Base-by-base conservation (phyloP, 352 stramenopile species). In the Elongisporangium anandrum region DNA sequence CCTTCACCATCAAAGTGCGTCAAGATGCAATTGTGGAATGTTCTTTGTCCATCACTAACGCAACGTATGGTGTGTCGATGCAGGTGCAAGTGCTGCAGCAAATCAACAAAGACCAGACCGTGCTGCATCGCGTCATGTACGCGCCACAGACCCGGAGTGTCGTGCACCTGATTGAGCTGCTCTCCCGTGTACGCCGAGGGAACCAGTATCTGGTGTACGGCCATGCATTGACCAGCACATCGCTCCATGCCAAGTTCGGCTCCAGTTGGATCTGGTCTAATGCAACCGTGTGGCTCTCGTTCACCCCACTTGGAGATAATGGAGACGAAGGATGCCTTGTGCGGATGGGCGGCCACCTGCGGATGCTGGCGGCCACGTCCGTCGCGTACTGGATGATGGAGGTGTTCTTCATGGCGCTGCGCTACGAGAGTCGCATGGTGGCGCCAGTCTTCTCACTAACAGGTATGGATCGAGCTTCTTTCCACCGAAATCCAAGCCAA, bases 101-200 rank as follows among this genome's bases (percentile, higher is more conserved):
- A n/a, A 70, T 89, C 38, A 69, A 70, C 50, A 63, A 77, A 29
- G 70, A 87, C 53, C 68, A 77, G 19, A 50, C 81, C 23, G 69
- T 89, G 54, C 60, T 87, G 48, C 81, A 86, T 52, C 75, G 79
- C 13, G 69, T 73, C 49, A 66, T 89, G 52, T 89, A 81, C 65
- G 76, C 85, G 39, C 73, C 79, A 13, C 66, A 74, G 39, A 81
- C 79, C 10, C 73, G 79, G 51, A 67, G 72, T 54, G 82, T 78
- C 8, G 73, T 69, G 1, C 79, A 83, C 24, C 79, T 73, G 0
- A 60, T 89, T 9, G 79, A 89, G 19, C 55, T 89, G 55, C 60
- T 89, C 4, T 83, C 70, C 56, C 70, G 77, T 47, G 65, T 84
- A 23, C 67, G 68, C n/a, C 60, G 71, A 21, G 77, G 73, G 1